phyloP scores from a whole-genome alignment of 1,139 yeast genomes.

The Zhuliangozyma blackwelliae region DNA sequence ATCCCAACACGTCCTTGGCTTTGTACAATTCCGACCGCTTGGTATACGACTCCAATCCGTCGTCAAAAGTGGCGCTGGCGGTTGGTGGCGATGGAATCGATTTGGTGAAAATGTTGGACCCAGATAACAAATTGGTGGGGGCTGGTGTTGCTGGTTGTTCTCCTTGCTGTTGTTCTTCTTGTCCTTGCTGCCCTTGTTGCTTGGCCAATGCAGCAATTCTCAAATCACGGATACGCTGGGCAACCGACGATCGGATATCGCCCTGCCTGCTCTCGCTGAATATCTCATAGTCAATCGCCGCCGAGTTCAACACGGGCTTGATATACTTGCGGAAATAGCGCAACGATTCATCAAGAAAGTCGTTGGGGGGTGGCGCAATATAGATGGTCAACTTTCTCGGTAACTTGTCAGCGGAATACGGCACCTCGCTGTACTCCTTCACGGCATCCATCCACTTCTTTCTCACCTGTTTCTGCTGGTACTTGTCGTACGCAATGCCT shows the following conservation, averaged over 20 bases:
- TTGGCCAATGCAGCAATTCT: conserved; percentile 33
- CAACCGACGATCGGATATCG: conserved; percentile 75
- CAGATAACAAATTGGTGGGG: background rate
- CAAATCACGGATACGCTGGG: conserved; percentile 72
- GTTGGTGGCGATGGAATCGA: conserved; percentile 10
- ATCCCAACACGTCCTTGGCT: conserved; percentile 56
- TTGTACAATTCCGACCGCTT: conserved; percentile 42
- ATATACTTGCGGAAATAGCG: conserved; percentile 73
- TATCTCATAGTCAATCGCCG: conserved; percentile 82
- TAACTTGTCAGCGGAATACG: conserved; percentile 34
- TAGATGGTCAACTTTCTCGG: conserved; percentile 81
- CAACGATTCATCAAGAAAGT: conserved; percentile 73
- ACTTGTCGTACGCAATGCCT: conserved; percentile 73
- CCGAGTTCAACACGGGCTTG: conserved; percentile 82
- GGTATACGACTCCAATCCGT: conserved; percentile 14
- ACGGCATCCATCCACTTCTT: conserved; percentile 64
- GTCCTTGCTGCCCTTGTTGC: conserved; percentile 4
- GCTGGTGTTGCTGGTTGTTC: conserved; percentile 7
- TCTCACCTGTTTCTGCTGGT: conserved; percentile 64
- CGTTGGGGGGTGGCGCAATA: conserved; percentile 95
- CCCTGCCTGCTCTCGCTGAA: conserved; percentile 81
- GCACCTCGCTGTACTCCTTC: conserved; percentile 38
- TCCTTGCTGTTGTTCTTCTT: conserved; percentile 1
- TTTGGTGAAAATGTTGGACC: conserved; percentile 15
- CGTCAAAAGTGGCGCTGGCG: no score